A percentile compares a stretch with the other conserved stretches of the same genome.
Evolutionary conservation across 768 basidiomycete genomes (phyloP).

Genomic region (Termitomyces sp.): DNA sequence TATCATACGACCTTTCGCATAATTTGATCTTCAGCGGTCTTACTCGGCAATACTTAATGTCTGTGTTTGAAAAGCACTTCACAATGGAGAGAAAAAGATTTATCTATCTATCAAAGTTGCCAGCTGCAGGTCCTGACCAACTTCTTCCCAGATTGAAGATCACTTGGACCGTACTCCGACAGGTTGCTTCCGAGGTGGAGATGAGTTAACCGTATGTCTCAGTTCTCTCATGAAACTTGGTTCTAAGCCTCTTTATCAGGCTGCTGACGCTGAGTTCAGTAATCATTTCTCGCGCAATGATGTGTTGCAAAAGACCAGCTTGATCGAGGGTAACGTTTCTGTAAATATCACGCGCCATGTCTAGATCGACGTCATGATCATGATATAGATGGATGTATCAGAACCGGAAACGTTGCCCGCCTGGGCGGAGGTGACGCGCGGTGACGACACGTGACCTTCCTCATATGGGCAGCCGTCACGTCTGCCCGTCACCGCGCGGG

Average conservation of each 20-base stretch:
- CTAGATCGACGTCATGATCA: constrained; percentile 30
- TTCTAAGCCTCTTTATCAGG: constrained; percentile 2
- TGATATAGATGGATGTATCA: constrained; percentile 1
- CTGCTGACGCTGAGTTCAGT: constrained; percentile 27
- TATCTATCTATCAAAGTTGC: not conserved
- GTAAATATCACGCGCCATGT: constrained; percentile 66
- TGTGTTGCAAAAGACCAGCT: constrained; percentile 42
- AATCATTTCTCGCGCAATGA: constrained; percentile 44
- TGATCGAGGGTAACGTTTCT: constrained; percentile 63
- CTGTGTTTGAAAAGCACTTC: constrained; percentile 28
- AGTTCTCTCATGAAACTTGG: not conserved
- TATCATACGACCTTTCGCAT: constrained; percentile 36
- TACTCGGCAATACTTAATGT: constrained; percentile 22
- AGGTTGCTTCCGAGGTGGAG: constrained; percentile 24
- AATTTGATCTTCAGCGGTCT: constrained; percentile 28
- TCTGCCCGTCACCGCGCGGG: too few species aligned
- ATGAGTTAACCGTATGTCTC: constrained; percentile 19
- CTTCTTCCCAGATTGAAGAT: constrained; percentile 12
- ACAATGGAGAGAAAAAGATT: constrained; percentile 25
- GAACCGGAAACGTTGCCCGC: too few species aligned
- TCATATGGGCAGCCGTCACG: too few species aligned
- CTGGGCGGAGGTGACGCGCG: too few species aligned
- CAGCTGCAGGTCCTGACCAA: not conserved
- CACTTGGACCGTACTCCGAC: constrained; percentile 17
- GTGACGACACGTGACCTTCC: too few species aligned